Evolutionary conservation across 202 grass and related monocot genomes (phyloP).

Genomic region (Panicum virgatum): DNA sequence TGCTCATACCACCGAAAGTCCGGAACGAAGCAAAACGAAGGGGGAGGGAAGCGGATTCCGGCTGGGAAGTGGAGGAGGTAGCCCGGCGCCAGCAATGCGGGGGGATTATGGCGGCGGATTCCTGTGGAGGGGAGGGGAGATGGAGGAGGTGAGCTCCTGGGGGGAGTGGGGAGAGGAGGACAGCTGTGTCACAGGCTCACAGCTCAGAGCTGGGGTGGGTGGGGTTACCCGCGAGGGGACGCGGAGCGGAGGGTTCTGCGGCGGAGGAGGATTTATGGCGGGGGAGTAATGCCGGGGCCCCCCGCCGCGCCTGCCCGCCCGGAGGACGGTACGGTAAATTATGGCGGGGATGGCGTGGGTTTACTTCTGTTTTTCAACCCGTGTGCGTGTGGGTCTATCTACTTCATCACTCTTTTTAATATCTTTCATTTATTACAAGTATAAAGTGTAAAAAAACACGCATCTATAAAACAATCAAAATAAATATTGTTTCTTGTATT

Average conservation of each 20-base stretch:
- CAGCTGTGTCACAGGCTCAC: slow-evolving; percentile 64
- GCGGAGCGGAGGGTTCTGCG: slow-evolving; percentile 9
- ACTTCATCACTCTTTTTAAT: not conserved
- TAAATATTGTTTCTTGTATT: too few species aligned
- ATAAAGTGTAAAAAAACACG: not conserved
- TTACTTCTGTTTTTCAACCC: slow-evolving; percentile 4
- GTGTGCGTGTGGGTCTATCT: not conserved
- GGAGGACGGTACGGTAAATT: slow-evolving; percentile 29
- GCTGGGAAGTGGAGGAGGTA: not conserved
- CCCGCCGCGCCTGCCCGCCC: slow-evolving; percentile 15
- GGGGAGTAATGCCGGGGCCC: slow-evolving; percentile 27
- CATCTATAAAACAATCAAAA: too few species aligned
- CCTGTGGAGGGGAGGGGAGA: not conserved
- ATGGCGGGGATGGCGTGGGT: slow-evolving; percentile 21
- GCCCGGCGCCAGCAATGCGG: slow-evolving; percentile 24
- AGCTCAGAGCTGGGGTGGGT: slow-evolving; percentile 31
- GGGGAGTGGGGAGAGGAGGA: slow-evolving; percentile 26
- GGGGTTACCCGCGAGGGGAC: not conserved
- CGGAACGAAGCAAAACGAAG: too few species aligned
- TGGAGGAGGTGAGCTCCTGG: not conserved
- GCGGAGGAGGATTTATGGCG: too few species aligned
- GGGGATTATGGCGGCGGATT: slow-evolving; percentile 30
- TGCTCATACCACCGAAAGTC: not conserved
- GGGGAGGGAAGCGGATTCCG: not conserved
- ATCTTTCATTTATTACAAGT: not conserved